Conservation (phyloP, 2,329 filamentous ascomycete genomes). For the Domatiomyces catenatus region DNA sequence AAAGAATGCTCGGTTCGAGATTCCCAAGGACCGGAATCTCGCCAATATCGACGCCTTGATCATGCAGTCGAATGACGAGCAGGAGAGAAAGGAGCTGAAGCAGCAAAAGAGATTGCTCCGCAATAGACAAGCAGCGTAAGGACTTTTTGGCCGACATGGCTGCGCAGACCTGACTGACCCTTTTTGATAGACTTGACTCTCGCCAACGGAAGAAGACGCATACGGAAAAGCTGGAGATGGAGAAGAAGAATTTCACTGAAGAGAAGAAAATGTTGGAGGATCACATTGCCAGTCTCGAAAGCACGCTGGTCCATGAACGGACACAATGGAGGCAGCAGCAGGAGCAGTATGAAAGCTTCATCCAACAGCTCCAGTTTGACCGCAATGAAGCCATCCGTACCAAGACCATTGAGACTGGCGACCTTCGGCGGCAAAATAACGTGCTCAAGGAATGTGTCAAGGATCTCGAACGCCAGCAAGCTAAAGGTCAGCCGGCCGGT, state of each 20-base stretch:
- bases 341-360: conserved; percentile 62
- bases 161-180: conserved; percentile 13
- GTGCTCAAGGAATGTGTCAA: conserved; percentile 55
- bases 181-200: conserved; percentile 61
- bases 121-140: conserved; percentile 93
- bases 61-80: conserved; percentile 63
- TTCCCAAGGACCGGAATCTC: conserved; percentile 82
- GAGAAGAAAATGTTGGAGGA: conserved; percentile 67
- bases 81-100: conserved; percentile 95
- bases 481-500: conserved; percentile 13
- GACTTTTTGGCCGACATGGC: conserved; percentile 22
- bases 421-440: conserved; percentile 82
- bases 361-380: conserved; percentile 64
- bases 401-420: conserved; percentile 79
- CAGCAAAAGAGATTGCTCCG: conserved; percentile 89
- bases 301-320: conserved; percentile 29
- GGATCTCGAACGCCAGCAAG: conserved; percentile 27
- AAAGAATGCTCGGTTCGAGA: conserved; percentile 98
- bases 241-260: conserved; percentile 80
- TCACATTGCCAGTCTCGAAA: conserved; percentile 38
- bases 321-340: conserved; percentile 49
- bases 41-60: conserved; percentile 92
- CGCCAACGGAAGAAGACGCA: conserved; percentile 96
- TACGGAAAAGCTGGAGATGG: conserved; percentile 87
- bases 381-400: conserved; percentile 81